These are phyloP conservation scores for Pseudogymnoascus sp. DNA, from an alignment of 2,329 filamentous ascomycete species.

Conservation along the genomic window DNA sequence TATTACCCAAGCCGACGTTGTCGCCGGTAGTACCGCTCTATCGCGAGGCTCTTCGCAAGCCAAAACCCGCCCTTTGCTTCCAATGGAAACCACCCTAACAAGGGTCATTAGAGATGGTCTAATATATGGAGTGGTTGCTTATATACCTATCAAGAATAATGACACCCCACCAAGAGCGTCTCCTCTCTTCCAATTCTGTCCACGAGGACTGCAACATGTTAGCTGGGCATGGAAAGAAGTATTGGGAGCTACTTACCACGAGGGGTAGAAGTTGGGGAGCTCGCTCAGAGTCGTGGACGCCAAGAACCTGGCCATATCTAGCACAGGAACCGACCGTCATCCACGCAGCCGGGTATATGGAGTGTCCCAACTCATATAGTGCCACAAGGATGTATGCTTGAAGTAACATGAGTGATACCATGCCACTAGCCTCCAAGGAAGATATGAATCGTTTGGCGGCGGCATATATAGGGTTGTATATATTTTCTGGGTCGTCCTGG, in stretches of 20 bases:
- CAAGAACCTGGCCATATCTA: conserved; percentile 38
- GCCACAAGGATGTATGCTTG: conserved; percentile 39
- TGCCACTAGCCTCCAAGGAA: conserved; percentile 35
- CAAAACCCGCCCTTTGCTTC: conserved; percentile 22
- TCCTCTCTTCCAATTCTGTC: conserved; percentile 39
- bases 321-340: conserved; percentile 38
- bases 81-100: conserved; percentile 24
- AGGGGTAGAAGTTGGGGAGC: conserved; percentile 31
- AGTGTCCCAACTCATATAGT: conserved; percentile 41
- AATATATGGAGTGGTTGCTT: background rate
- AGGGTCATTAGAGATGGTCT: conserved; percentile 10
- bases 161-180: conserved; percentile 41
- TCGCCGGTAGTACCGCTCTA: conserved; percentile 19
- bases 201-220: conserved; percentile 30
- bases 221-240: background rate
- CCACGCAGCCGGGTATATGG: conserved; percentile 42
- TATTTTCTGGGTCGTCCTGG: conserved; percentile 27
- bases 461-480: conserved; percentile 34
- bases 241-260: conserved; percentile 22
- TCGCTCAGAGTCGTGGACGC: conserved; percentile 31
- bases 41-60: conserved; percentile 24
- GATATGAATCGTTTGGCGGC: conserved; percentile 35
- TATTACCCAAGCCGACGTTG: conserved; percentile 34
- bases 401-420: conserved; percentile 34
- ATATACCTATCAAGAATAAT: conserved; percentile 36